Base-by-base conservation (phyloP, 2,329 filamentous ascomycete genomes). In the Emmonsiellopsis sp. region DNA sequence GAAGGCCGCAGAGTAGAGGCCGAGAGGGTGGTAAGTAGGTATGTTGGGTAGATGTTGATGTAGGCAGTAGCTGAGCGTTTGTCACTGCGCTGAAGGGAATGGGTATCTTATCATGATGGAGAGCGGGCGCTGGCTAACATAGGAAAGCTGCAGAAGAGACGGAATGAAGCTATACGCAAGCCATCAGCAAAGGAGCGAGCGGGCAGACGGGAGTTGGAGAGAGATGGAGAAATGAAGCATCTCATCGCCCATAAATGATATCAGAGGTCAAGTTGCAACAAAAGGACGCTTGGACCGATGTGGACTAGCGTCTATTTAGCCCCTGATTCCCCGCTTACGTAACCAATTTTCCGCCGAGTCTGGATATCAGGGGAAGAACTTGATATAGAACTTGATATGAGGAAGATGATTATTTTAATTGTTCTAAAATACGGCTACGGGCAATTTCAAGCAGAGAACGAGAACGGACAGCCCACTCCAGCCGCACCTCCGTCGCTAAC, bases 101-200 rank as follows among this genome's bases (percentile, higher is more conserved):
- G 42, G 50, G 50, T 46, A 46, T 52, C 38, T 34, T 52, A 44
- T 52, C 50, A 52, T 52, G 42, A 40, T 52, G 41, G 11, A 45
- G 31, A 20, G 11, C 2, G 34, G 42, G 11, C 32, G 11, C 20
- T 16, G 20, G 38, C 34, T 20, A 46, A 9, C 50, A 46, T 46
- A 15, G 7, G 10, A 38, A 35, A 13, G 42, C 15, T 26, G 42
- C 20, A 34, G 16, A 20, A 15, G 11, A 31, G 11, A 49, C 46
- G 20, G 2, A n/a, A 49, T 38, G 20, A n/a, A 13, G 16, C 34
- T 13, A n/a, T 49, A 49, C 15, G 46, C 20, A 49, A 40, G 46
- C 46, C 35, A 40, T 38, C 6, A 13, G 7, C n/a, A n/a, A n/a
- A n/a, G n/a, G n/a, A n/a, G n/a, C 30, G 31, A 13, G 46, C 34